These are phyloP conservation scores for Schizophyllum commune DNA, from an alignment of 1,284 basidiomycete genomes.

Conservation along the genomic window DNA sequence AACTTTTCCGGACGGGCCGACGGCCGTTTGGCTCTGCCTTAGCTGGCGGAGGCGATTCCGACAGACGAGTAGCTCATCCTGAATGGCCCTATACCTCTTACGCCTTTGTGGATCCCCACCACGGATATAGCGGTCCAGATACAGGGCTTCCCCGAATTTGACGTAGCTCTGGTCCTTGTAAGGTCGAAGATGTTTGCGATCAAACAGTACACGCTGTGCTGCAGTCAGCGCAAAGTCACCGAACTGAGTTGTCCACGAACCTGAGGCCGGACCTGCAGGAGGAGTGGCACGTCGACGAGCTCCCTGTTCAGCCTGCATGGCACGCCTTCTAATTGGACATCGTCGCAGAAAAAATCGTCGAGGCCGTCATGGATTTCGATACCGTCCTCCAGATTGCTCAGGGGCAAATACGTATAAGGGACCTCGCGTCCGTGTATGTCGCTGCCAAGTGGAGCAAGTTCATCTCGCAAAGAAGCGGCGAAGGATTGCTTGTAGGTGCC, in stretches of 20 bases:
- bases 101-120: conserved; percentile 66
- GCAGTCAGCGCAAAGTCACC: neutral
- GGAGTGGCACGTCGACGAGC: conserved; percentile 79
- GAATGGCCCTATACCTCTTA: conserved; percentile 59
- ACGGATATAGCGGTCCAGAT: conserved; percentile 89
- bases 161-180: conserved; percentile 97
- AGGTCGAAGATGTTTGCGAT: conserved; percentile 78
- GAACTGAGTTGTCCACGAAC: conserved; percentile 29
- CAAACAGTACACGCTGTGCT: conserved; percentile 88
- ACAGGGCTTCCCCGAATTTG: conserved; percentile 80
- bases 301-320: conserved; percentile 86
- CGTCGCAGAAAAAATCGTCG: conserved; percentile 86
- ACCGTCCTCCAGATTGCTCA: conserved; percentile 84
- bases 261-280: conserved; percentile 94
- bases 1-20: conserved; percentile 26
- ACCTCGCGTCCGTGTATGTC: conserved; percentile 83
- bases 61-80: conserved; percentile 52
- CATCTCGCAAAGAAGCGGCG: conserved; percentile 23
- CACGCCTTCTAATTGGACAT: conserved; percentile 83
- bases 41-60: conserved; percentile 52
- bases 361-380: conserved; percentile 92
- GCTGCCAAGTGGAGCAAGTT: conserved; percentile 37
- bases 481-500: conserved; percentile 80
- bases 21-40: conserved; percentile 48
- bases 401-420: conserved; percentile 87